Evolutionary conservation across 2,329 filamentous ascomycete species (phyloP), one percentile per base, ranked within the genome.

Genomic region (Sordariomycetes sp.): DNA sequence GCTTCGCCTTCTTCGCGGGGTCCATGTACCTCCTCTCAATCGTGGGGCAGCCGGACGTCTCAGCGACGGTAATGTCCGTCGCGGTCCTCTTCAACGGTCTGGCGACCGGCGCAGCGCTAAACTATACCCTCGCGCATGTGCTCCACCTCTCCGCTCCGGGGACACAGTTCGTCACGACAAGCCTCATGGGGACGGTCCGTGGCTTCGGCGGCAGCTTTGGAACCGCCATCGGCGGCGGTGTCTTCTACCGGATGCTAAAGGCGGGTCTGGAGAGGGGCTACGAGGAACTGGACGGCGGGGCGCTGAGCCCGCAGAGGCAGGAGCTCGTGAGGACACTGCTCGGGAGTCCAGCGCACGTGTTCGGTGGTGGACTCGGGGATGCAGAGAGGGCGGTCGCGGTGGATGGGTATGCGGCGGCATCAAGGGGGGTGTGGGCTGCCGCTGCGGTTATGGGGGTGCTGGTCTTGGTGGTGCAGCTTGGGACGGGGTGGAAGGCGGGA

Each of bases 181-280:
- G 87, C 13, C 74, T 95, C 50, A 70, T 92, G 3, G 82, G 85
- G 32, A 95, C 89, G 1, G 92, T 92, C 69, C 79, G 90, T 3
- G 87, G 87, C 5, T 91, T 94, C 61, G 87, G 87, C 0, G 88
- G 88, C 15, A 87, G 83, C 55, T 94, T 95, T 63, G 89, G 89
- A 2, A 86, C 85, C 1, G 82, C 89, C 0, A 86, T 92, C 53
- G 87, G 88, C 2, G 89, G 89, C 2, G 89, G 89, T 0, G 74
- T 88, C 56, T 92, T 91, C 65, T 76, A 79, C 48, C 78, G 87
- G 5, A 74, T 81, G 1, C 69, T 92, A 35, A 73, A 76, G 52
- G 69, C 63, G 2, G 72, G 74, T 0, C 72, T 92, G 1, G 72
- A 75, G n/a, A 63, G 69, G 0, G 80, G 82, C 0, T 90, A 89